Evolutionary conservation across 1,284 basidiomycete genomes (phyloP), one percentile per base, ranked within the genome.

Genomic region (Cryptococcus amylolentus): DNA sequence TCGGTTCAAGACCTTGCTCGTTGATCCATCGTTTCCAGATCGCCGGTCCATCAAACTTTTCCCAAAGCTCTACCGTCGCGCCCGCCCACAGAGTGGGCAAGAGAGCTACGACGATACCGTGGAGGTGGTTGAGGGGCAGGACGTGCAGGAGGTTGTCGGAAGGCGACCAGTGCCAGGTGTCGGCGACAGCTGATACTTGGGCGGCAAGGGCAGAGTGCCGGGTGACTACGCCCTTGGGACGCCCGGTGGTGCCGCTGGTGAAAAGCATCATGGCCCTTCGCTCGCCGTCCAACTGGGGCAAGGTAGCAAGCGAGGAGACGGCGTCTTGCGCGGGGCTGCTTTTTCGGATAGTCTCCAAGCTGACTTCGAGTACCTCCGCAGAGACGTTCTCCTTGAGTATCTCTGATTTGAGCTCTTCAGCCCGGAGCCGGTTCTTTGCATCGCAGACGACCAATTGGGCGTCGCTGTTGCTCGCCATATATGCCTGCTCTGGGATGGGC

Each of bases 171-270:
- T 57, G 56, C 74, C 74, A 76, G 13, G 62, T 59, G 27, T 66
- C 46, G 4, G 60, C 63, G 44, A 75, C 66, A 28, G 65, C 65
- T 20, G 59, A 59, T 9, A 68, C 64, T 55, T 76, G 74, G 3
- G 65, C 62, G 1, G 65, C 60, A 9, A 75, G 61, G n/a, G 72
- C 65, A 26, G 64, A 60, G 54, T 74, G 74, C 5, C 69, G 62
- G 38, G 72, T 72, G 6, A 74, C 70, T 0, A 72, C 74, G 18
- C 74, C 74, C 56, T 75, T 75, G 1, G 74, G 72, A 20, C 65
- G 50, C 4, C 74, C 74, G 10, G 71, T 75, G 20, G 40, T 71
- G 4, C 74, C 74, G 38, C 63, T 67, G 1, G 74, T 76, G 57
- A 71, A 76, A 13, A 76, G 64, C 70, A 76, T 75, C 65, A 76